These are phyloP conservation scores for Pisolithus microcarpus DNA, from an alignment of 768 basidiomycete genomes.

Conservation along the genomic window DNA sequence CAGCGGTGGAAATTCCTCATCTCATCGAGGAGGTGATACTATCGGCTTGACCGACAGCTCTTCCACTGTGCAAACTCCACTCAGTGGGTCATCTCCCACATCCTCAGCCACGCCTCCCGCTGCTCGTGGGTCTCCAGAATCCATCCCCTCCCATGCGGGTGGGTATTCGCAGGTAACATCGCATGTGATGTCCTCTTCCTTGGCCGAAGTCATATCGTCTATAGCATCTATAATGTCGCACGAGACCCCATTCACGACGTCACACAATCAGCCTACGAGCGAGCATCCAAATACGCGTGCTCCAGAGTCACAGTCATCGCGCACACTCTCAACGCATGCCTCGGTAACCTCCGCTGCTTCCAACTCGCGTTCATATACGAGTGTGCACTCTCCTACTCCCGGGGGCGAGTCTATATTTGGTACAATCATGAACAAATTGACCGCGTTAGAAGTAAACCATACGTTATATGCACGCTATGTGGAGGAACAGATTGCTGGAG, in stretches of 20 bases:
- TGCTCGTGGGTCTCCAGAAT: background rate
- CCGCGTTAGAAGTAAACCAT: conserved; percentile 78
- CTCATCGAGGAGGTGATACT: background rate
- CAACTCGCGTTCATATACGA: conserved; percentile 1
- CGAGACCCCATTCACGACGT: background rate
- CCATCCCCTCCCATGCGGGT: background rate
- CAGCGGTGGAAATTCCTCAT: background rate
- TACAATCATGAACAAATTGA: conserved; percentile 90
- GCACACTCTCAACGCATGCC: conserved; percentile 5
- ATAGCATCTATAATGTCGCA: conserved; percentile 2
- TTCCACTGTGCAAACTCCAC: background rate
- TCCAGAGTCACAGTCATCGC: background rate
- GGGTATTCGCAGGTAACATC: background rate
- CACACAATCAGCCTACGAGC: background rate
- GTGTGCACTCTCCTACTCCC: conserved; percentile 6
- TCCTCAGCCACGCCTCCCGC: background rate
- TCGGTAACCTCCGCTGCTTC: background rate
- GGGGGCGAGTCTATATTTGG: conserved; percentile 89
- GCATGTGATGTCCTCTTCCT: conserved; percentile 5
- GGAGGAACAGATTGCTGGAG: conserved; percentile 76
- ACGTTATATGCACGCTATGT: conserved; percentile 80
- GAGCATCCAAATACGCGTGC: conserved; percentile 6
- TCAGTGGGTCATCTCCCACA: background rate
- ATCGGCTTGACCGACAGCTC: background rate
- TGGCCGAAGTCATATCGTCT: conserved; percentile 20